Base-by-base conservation (phyloP, 495 filamentous ascomycete species). In the Friedmanniomyces simplex region DNA sequence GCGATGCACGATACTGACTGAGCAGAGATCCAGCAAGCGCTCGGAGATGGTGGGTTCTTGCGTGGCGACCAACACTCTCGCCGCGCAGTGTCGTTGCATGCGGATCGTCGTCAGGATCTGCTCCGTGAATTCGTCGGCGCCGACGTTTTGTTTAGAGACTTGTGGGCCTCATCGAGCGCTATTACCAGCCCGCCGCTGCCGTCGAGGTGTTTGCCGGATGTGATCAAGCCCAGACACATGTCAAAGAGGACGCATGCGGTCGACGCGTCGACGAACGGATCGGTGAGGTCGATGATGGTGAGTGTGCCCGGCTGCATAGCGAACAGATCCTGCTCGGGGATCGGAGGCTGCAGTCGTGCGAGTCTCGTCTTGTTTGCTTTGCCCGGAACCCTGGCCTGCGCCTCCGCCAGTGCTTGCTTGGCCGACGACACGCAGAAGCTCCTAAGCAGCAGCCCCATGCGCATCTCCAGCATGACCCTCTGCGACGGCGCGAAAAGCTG, bases 31-130 rank as follows among this genome's bases (percentile, higher is more conserved):
- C 0, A 91, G 72, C 1, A 91, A 76, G 24, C 71, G 69, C 0
- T 81, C 79, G 0, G 83, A 84, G 41, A 91, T 80, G 0, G 86
- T 90, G 0, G 88, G 88, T 59, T 91, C 88, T 63, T 93, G 86
- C 0, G 88, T 91, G 0, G 87, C 81, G 30, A 91, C 83, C 37
- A 91, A 56, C 14, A 89, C 72, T 0, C 86, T 76, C 0, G 78
- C 73, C 3, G 74, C 86, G 0, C 83, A 67, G 65, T 91, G 87
- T 10, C 87, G 82, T 63, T 91, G 85, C 42, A 81, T 74, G 3
- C 87, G 76, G 63, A 91, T 85, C 0, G 75, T 74, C 0, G 76
- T 74, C 0, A 91, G 72, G 3, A 91, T 71, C 1, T 75, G 77
- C 26, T 87, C 76, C 0, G 85, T 89, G 43, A 90, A 79, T 0